Evolutionary conservation across 1,284 basidiomycete genomes (phyloP), one percentile per base, ranked within the genome.

Genomic region (Papiliotrema flavescens): DNA sequence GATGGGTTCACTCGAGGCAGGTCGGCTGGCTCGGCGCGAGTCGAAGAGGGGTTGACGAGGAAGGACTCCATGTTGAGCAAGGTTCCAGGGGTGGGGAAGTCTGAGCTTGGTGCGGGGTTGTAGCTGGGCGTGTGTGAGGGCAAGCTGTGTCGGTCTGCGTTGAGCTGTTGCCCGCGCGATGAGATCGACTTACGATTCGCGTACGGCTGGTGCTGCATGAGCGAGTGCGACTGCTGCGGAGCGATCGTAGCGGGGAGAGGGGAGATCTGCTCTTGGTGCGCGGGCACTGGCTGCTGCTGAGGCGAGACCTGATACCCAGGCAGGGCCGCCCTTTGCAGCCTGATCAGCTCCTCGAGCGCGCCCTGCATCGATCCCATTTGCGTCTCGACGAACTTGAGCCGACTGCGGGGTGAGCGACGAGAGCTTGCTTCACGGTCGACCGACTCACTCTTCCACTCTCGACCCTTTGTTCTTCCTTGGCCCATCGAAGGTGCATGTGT

Each of bases 401-500:
- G 89, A 71, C 90, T 94, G 49, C 17, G 9, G 41, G 43, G 34
- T 55, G 43, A 34, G 17, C 6, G 17, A 17, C 8, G 13, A n/a
- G n/a, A n/a, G n/a, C n/a, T n/a, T n/a, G n/a, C n/a, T n/a, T n/a
- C n/a, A 26, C 32, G 32, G 20, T 6, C 6, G 3, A 14, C 17
- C 8, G 41, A 81, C 88, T 76, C 74, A 92, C 90, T 91, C 90
- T 58, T 92, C 78, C 3, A 90, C 89, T 35, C 89, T 88, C 22
- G 63, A 56, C 5, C 61, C 78, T 88, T 74, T 74, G 44, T 59
- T 88, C 55, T 89, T 89, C 2, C 89, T 88, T 45, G 90, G 90
- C 61, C 92, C 93, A 72, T 93, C 90, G 66, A 94, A 93, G 19
- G 92, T 81, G 78, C 90, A 94, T 47, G 89, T 86, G 19, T 91